Evolutionary conservation across 2,329 filamentous ascomycete genomes (phyloP), one percentile per base, ranked within the genome.

Genomic region (Pseudonectria foliicola): DNA sequence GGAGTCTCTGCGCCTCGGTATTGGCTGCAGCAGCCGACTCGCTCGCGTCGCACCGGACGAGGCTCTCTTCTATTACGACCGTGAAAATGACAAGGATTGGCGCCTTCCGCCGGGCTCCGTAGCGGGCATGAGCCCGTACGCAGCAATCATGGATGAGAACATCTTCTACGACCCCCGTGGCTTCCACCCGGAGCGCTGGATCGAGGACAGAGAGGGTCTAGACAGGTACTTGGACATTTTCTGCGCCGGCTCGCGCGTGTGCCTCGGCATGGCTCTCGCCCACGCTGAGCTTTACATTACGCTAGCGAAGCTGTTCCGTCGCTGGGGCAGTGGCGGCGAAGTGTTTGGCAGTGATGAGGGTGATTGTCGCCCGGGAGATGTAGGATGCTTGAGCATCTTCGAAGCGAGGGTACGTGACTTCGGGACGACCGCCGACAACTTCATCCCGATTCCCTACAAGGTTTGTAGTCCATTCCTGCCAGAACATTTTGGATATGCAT

Each of bases 1-100:
- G 30, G 72, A 76, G 50, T 57, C 66, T 1, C 56, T 73, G 45
- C 64, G 73, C 6, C 53, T 72, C 4, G 63, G 70, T 33, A 65
- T 70, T 11, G 63, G 63, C 10, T 60, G 70, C 3, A 67, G 63
- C n/a, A 61, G 68, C 34, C 51, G 65, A 4, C 57, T 73, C 2
- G 64, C 71, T 33, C 68, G 71, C 2, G 54, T 70, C 13, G 67
- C 70, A 0, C 66, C 69, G 3, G 46, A 56, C 18, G 57, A 62
- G 40, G 44, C 48, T 3, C 45, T 61, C 13, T 38, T 52, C 25
- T 53, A 53, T 15, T 39, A 44, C n/a, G 59, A 62, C 31, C 40
- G 37, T 3, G 42, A 43, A 30, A 50, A 48, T 4, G 49, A 48
- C 25, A 50, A 44, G 27, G 37, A 46, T 15, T 57, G 55, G 49